These are phyloP conservation scores for Moniliophthora roreri DNA, from an alignment of 1,284 basidiomycete genomes.

Conservation along the genomic window DNA sequence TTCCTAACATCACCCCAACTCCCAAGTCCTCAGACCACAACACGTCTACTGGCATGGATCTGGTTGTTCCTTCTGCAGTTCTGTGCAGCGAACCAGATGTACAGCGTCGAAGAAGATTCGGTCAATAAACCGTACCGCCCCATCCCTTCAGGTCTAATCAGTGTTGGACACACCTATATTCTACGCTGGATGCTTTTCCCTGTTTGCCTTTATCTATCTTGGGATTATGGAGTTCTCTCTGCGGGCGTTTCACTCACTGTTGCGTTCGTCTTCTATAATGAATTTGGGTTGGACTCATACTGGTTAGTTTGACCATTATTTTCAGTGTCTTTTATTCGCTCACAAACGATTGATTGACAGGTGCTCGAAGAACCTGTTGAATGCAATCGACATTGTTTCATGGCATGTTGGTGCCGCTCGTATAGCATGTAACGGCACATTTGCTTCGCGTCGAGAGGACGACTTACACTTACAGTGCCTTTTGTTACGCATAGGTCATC, in stretches of 20 bases:
- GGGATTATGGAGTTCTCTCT: conserved; percentile 25
- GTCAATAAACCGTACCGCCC: conserved; percentile 46
- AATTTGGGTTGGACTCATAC: conserved; percentile 30
- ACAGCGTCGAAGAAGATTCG: conserved; percentile 36
- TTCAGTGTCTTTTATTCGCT: neutral
- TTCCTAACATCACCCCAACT: conserved; percentile 16
- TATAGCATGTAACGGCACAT: conserved; percentile 23
- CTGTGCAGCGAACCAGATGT: conserved; percentile 44
- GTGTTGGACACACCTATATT: conserved; percentile 26
- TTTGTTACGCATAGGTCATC: conserved; percentile 25
- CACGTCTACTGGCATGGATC: conserved; percentile 32
- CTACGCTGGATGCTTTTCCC: conserved; percentile 36
- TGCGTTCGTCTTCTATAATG: conserved; percentile 34
- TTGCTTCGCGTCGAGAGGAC: no score
- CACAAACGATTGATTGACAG: neutral
- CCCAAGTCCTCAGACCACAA: conserved; percentile 21
- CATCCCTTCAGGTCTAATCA: conserved; percentile 39
- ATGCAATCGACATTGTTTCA: conserved; percentile 30
- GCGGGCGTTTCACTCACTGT: conserved; percentile 28
- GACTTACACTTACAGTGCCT: no score
- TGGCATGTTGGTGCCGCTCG: conserved; percentile 28
- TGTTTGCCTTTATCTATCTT: conserved; percentile 29
- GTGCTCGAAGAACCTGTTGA: conserved; percentile 33
- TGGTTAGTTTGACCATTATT: conserved; percentile 17
- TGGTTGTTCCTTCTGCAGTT: conserved; percentile 45